Conservation (phyloP, 345 rosid genomes). For the Pistacia atlantica region DNA sequence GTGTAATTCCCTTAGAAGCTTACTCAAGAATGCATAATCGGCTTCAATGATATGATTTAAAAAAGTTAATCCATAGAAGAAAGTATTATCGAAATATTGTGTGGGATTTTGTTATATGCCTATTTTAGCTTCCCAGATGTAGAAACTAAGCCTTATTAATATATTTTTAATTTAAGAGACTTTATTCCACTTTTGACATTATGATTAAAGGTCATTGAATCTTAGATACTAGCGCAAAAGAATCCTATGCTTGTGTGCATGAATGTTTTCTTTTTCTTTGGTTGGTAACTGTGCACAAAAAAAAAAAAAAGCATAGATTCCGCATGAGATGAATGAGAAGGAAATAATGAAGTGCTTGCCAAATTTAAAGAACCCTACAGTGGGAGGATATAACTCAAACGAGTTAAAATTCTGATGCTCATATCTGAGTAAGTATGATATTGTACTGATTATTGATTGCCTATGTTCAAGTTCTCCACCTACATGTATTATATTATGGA, state of each 20-base stretch:
- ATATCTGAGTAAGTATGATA: neutral
- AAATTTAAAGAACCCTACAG: neutral
- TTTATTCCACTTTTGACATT: neutral
- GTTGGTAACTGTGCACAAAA: neutral
- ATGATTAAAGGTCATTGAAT: neutral
- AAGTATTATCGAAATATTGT: neutral
- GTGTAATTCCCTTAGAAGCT: neutral
- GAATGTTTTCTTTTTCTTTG: neutral
- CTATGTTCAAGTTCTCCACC: neutral
- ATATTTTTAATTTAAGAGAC: constrained; percentile 1
- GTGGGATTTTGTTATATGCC: neutral
- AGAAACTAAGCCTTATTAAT: neutral
- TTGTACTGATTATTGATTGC: neutral
- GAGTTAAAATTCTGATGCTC: neutral
- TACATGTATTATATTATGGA: neutral
- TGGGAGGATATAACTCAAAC: constrained; percentile 8
- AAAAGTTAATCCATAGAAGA: neutral
- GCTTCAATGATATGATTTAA: neutral
- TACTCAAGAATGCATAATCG: neutral
- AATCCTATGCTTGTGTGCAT: neutral
- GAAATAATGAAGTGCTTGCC: neutral
- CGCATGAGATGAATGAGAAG: neutral
- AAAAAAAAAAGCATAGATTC: neutral
- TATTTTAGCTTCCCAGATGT: neutral
- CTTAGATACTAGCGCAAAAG: neutral